These are phyloP conservation scores for Penicillium capsulatum DNA, from an alignment of 2,329 filamentous ascomycete species.

Conservation along the genomic window DNA sequence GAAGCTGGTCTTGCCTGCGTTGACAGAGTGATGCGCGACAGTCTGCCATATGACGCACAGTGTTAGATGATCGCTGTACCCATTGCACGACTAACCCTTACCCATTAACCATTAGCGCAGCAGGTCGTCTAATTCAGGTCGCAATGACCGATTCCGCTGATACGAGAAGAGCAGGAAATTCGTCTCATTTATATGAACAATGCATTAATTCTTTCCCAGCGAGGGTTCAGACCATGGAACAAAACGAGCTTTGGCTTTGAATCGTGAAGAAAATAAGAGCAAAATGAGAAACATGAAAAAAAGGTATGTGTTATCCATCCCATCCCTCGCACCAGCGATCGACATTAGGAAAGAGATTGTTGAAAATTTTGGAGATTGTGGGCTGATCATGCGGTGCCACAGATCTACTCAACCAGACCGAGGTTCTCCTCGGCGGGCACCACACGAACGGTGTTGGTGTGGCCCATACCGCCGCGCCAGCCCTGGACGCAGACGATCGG, in stretches of 20 bases:
- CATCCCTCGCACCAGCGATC: constrained; percentile 21
- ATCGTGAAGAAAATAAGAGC: constrained; percentile 4
- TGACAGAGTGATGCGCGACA: neutral
- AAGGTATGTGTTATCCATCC: constrained; percentile 20
- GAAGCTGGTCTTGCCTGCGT: neutral
- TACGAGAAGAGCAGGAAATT: constrained; percentile 18
- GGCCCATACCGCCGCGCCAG: constrained; percentile 64
- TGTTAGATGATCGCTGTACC: no score
- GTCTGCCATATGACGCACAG: no score
- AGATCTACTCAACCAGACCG: constrained; percentile 36
- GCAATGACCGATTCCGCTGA: constrained; percentile 9
- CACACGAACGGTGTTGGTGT: constrained; percentile 61
- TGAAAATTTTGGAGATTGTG: constrained; percentile 7
- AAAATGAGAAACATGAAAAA: constrained; percentile 8
- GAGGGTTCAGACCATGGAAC: constrained; percentile 21
- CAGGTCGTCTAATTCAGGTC: no score
- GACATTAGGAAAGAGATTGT: constrained; percentile 10
- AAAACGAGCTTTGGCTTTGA: constrained; percentile 18
- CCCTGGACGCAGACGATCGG: constrained; percentile 64
- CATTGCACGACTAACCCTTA: no score
- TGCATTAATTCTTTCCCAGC: constrained; percentile 28
- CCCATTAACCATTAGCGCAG: no score
- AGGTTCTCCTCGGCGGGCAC: constrained; percentile 48
- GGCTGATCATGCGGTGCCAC: constrained; percentile 8
- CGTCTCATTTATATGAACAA: constrained; percentile 29